Conservation (phyloP, 2,329 filamentous ascomycete genomes). For the Fusarium sp. region DNA sequence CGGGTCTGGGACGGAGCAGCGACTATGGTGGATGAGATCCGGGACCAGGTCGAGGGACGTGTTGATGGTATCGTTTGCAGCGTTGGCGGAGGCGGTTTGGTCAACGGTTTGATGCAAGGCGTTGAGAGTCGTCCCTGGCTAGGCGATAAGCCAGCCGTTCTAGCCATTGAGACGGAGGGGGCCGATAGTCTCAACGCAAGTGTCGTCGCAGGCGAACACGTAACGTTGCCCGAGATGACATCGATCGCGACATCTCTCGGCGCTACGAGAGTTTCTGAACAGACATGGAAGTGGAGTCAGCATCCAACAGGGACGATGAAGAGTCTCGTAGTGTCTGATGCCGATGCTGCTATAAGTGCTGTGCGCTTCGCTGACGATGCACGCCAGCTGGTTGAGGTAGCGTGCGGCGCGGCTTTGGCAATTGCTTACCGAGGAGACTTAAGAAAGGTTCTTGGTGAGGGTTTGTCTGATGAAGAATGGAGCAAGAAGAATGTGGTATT, state of each 20-base stretch:
- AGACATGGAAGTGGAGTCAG: conserved; percentile 73
- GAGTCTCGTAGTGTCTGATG: conserved; percentile 56
- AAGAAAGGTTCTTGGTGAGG: conserved; percentile 67
- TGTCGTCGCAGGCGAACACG: conserved; percentile 64
- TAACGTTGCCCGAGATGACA: conserved; percentile 77
- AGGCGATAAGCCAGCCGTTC: conserved; percentile 59
- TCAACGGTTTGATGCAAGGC: conserved; percentile 80
- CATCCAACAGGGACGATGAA: conserved; percentile 49
- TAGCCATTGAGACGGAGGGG: conserved; percentile 81
- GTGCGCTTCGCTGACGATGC: conserved; percentile 85
- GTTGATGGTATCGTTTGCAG: conserved; percentile 80
- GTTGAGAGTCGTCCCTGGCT: conserved; percentile 61
- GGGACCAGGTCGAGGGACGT: conserved; percentile 54
- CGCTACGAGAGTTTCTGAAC: conserved; percentile 74
- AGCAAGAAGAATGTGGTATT: conserved; percentile 79
- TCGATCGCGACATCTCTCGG: conserved; percentile 81
- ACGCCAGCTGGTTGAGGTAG: conserved; percentile 81
- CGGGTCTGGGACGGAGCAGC: conserved; percentile 74
- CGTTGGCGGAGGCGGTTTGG: conserved; percentile 83
- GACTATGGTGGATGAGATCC: conserved; percentile 66
- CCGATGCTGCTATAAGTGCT: conserved; percentile 82
- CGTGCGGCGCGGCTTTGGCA: conserved; percentile 85
- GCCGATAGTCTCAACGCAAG: conserved; percentile 76
- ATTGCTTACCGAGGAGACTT: conserved; percentile 73
- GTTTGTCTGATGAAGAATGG: conserved; percentile 66